Conservation (phyloP, 352 stramenopile species). For the Thalassiosira pacifica region DNA sequence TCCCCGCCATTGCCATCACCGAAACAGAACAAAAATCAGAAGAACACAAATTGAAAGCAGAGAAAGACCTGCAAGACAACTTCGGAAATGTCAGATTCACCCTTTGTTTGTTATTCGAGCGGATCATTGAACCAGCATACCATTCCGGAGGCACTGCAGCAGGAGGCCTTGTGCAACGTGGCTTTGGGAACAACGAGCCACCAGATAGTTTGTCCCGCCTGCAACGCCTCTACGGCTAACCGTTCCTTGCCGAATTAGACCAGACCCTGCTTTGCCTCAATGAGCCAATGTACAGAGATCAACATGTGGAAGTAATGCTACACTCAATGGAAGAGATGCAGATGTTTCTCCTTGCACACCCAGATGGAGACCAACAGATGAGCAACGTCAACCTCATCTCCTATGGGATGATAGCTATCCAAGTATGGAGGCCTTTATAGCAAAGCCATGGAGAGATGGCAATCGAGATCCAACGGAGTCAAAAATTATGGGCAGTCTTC, state of each 20-base stretch:
- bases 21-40: not conserved
- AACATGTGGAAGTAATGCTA: constrained; percentile 6
- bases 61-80: not conserved
- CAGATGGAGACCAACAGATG: not conserved
- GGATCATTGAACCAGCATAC: not conserved
- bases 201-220: not conserved
- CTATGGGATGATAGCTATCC: not conserved
- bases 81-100: not conserved
- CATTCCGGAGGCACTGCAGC: not conserved
- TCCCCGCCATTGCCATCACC: not conserved
- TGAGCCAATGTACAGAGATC: constrained; percentile 6
- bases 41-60: not conserved
- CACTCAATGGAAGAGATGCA: not conserved
- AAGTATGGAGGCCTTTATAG: not conserved
- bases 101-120: not conserved
- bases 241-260: not conserved
- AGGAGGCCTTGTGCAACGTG: not conserved
- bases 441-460: too few relatives aligned
- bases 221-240: not conserved
- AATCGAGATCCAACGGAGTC: too few relatives aligned
- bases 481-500: not conserved
- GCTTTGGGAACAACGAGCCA: not conserved
- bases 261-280: not conserved
- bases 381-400: not conserved
- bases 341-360: not conserved